A percentile compares a stretch with the other conserved stretches of the same genome.
These are phyloP conservation scores for Trichoderma afroharzianum DNA, from an alignment of 2,329 filamentous ascomycete genomes.

Conservation along the genomic window DNA sequence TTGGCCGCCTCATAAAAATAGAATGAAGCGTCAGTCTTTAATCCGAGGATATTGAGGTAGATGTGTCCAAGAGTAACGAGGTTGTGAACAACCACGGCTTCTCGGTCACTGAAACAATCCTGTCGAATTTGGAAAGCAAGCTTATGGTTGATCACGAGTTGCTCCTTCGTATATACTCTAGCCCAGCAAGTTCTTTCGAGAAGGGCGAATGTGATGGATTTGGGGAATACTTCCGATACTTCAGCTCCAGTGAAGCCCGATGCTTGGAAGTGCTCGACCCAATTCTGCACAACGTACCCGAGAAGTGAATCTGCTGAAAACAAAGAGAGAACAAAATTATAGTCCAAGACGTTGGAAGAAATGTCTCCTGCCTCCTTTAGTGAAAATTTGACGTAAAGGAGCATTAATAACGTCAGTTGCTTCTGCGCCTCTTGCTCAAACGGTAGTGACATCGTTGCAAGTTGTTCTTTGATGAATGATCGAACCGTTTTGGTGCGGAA, in stretches of 20 bases:
- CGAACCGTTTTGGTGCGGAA: not conserved
- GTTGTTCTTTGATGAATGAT: not conserved
- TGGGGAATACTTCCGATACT: slow-evolving; percentile 6
- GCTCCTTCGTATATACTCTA: not conserved
- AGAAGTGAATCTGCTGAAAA: slow-evolving; percentile 31
- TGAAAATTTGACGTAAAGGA: not conserved
- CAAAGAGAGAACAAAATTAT: slow-evolving; percentile 24
- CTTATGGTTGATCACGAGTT: not conserved
- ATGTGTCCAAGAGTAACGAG: slow-evolving; percentile 33
- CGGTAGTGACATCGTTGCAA: not conserved
- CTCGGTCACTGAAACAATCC: not conserved
- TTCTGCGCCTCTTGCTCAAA: not conserved
- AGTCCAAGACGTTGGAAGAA: not conserved
- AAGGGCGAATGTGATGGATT: not conserved
- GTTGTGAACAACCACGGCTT: not conserved
- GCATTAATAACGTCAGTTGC: not conserved
- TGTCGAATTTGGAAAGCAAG: not conserved
- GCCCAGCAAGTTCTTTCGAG: not conserved
- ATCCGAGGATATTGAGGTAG: slow-evolving; percentile 26
- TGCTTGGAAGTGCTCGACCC: slow-evolving; percentile 35
- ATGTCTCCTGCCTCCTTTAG: not conserved
- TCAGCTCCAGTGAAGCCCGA: slow-evolving; percentile 30
- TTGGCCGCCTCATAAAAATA: slow-evolving; percentile 36
- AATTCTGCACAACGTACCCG: slow-evolving; percentile 35
- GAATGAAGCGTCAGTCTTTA: slow-evolving; percentile 25